A percentile compares a stretch with the other conserved stretches of the same genome.
These are phyloP conservation scores for Forsythia suspensa DNA, from an alignment of 257 asterid genomes.

Conservation along the genomic window DNA sequence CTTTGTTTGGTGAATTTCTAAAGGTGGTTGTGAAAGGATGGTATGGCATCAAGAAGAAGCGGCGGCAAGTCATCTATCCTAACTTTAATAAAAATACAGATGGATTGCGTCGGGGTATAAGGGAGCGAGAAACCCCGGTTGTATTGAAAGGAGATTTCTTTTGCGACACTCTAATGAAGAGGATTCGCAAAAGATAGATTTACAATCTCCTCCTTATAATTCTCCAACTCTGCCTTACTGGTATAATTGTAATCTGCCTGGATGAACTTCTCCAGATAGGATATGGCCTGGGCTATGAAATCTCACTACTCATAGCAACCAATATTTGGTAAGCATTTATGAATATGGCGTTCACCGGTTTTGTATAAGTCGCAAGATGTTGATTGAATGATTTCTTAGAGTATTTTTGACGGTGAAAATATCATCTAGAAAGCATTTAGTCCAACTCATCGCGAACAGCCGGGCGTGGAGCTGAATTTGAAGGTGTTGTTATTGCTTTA, in stretches of 20 bases:
- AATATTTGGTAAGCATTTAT: conserved; percentile 62
- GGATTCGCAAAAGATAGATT: too few relatives aligned
- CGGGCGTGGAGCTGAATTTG: conserved; percentile 38
- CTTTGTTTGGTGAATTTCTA: too few relatives aligned
- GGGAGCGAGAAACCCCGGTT: too few relatives aligned
- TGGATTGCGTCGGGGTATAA: too few relatives aligned
- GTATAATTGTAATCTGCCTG: conserved; percentile 77
- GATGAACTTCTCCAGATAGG: conserved; percentile 88
- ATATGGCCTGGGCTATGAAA: conserved; percentile 83
- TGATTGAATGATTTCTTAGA: background rate
- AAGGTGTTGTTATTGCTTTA: conserved; percentile 36
- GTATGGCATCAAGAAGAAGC: too few relatives aligned
- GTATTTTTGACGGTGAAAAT: conserved; percentile 25
- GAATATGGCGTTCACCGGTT: background rate
- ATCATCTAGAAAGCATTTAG: conserved; percentile 39
- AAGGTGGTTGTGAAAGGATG: too few relatives aligned
- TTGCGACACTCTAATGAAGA: too few relatives aligned
- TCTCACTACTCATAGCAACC: conserved; percentile 82
- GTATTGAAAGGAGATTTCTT: too few relatives aligned
- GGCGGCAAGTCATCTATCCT: too few relatives aligned
- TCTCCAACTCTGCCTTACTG: conserved; percentile 81
- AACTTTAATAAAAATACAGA: too few relatives aligned
- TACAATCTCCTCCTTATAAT: conserved; percentile 79
- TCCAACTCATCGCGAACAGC: conserved; percentile 34
- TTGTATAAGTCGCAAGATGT: background rate